Percentiles rank a stretch among this genome's conserved stretches.
Evolutionary conservation across 345 rosid genomes (phyloP).

Genomic region (Eucalyptus erythrocorys): DNA sequence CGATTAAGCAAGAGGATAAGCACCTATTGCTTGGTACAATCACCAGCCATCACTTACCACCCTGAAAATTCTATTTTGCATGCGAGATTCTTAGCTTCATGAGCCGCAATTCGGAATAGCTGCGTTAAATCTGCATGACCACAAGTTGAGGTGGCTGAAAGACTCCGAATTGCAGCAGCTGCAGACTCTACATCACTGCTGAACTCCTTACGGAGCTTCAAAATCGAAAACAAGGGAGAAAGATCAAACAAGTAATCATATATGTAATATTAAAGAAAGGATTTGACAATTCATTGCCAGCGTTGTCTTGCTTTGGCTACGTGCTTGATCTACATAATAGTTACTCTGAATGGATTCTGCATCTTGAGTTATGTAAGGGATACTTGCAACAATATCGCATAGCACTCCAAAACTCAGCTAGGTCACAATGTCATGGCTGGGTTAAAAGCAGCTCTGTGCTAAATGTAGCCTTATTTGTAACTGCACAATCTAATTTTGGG

Average conservation of each 20-base stretch:
- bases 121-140: constrained; percentile 84
- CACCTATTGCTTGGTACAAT: not conserved
- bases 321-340: not conserved
- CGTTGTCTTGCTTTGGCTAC: not conserved
- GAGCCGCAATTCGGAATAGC: constrained; percentile 72
- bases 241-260: not conserved
- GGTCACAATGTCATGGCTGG: not conserved
- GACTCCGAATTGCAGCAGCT: constrained; percentile 41
- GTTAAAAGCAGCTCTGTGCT: not conserved
- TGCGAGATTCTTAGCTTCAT: constrained; percentile 67
- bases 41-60: constrained; percentile 43
- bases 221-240: not conserved
- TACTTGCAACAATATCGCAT: not conserved
- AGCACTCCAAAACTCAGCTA: not conserved
- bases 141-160: constrained; percentile 46
- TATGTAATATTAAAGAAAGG: not conserved
- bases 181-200: constrained; percentile 65
- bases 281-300: not conserved
- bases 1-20: not conserved
- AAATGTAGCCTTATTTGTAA: not conserved
- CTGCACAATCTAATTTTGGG: not conserved
- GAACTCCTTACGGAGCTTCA: constrained; percentile 72
- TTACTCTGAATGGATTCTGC: not conserved
- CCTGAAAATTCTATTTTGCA: constrained; percentile 62
- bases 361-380: not conserved